phyloP scores from a whole-genome alignment of 2,329 filamentous ascomycete genomes.

The Aspergillus amoenus region DNA sequence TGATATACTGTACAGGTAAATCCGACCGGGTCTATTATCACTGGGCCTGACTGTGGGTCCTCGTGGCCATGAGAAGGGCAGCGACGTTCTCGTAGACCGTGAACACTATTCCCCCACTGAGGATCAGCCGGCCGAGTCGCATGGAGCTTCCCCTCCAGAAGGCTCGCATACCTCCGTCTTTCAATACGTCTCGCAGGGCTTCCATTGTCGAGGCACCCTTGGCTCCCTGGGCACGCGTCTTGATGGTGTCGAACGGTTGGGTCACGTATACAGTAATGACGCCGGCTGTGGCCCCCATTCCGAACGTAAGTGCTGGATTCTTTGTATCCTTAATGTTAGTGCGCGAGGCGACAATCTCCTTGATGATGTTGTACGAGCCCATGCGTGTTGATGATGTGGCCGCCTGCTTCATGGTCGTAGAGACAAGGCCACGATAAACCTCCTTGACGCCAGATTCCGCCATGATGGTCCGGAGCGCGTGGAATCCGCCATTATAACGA shows the following conservation, averaged over 20 bases:
- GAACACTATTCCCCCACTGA: conserved; percentile 67
- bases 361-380: conserved; percentile 63
- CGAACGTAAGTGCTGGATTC: conserved; percentile 54
- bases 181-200: conserved; percentile 24
- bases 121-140: conserved; percentile 62
- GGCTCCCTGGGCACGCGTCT: conserved; percentile 1
- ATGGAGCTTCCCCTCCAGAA: conserved; percentile 70
- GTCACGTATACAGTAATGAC: conserved; percentile 2
- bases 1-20: neutral
- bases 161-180: conserved; percentile 58
- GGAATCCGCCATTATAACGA: conserved; percentile 51
- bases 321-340: conserved; percentile 50
- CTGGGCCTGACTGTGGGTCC: neutral
- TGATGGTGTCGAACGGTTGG: conserved; percentile 5
- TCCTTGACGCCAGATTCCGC: conserved; percentile 55
- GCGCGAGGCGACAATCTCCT: conserved; percentile 54
- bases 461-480: conserved; percentile 53
- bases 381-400: conserved; percentile 62
- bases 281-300: conserved; percentile 61
- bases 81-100: conserved; percentile 61
- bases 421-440: conserved; percentile 59
- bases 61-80: neutral
- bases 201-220: neutral
- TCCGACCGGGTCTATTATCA: neutral
- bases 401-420: conserved; percentile 63